phyloP scores from a whole-genome alignment of 352 stramenopile genomes.

The Globisporangium abappressorium region DNA sequence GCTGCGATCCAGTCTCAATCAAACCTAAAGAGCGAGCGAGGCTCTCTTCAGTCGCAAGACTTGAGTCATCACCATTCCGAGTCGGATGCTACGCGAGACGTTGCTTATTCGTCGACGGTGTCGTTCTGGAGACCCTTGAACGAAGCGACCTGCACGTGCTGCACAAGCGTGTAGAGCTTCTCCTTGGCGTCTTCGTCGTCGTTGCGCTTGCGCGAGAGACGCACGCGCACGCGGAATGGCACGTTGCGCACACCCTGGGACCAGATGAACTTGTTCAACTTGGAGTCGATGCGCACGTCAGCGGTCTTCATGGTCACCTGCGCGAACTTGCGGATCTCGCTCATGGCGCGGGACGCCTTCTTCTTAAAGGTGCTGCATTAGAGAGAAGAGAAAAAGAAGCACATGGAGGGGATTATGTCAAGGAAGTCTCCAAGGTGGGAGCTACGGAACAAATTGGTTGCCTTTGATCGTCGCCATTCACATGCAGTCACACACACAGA shows the following conservation, averaged over 20 bases:
- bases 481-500: background rate
- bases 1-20: conserved; percentile 11
- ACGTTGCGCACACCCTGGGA: conserved; percentile 97
- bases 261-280: conserved; percentile 98
- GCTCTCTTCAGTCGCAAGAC: conserved; percentile 3
- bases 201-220: conserved; percentile 98
- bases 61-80: conserved; percentile 6
- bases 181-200: conserved; percentile 99
- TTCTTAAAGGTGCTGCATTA: conserved; percentile 94
- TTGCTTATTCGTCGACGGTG: conserved; percentile 89
- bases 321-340: conserved; percentile 98
- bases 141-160: conserved; percentile 94
- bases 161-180: conserved; percentile 98
- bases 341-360: conserved; percentile 95
- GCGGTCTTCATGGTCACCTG: conserved; percentile 96
- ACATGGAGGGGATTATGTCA: conserved; percentile 40
- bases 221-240: conserved; percentile 96
- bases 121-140: conserved; percentile 98
- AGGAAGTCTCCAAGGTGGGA: conserved; percentile 88
- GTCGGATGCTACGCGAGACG: background rate
- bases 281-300: conserved; percentile 95
- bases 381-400: conserved; percentile 17
- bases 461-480: conserved; percentile 13
- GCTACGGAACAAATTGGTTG: conserved; percentile 48
- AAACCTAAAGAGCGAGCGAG: conserved; percentile 8